phyloP scores from a whole-genome alignment of 441 rosid genomes.

The Metrosideros polymorpha region DNA sequence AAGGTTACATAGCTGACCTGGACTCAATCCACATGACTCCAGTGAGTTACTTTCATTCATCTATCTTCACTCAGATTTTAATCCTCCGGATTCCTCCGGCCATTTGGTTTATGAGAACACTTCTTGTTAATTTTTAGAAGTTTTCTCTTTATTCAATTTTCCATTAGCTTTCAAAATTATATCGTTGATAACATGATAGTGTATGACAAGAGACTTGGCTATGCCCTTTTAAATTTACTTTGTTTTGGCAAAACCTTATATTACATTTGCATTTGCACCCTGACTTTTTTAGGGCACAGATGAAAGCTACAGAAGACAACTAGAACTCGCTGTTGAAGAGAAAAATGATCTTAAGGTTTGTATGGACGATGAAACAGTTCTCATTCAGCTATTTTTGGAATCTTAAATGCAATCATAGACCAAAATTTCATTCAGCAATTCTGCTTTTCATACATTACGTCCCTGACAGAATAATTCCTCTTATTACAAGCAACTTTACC shows the following conservation, averaged over 20 bases:
- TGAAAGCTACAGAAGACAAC: slow-evolving; percentile 24
- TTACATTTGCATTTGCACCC: not conserved
- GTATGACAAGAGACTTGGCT: not conserved
- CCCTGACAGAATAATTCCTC: not conserved
- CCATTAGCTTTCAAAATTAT: not conserved
- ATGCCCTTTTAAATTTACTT: not conserved
- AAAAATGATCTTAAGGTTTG: slow-evolving; percentile 63
- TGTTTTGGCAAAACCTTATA: not conserved
- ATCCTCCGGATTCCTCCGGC: not conserved
- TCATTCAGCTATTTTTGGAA: not conserved
- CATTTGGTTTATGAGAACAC: not conserved
- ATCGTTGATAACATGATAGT: not conserved
- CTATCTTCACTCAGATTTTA: not conserved
- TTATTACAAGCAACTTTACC: not conserved
- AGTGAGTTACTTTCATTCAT: slow-evolving; percentile 31
- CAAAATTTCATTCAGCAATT: not conserved
- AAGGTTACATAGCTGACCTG: slow-evolving; percentile 75
- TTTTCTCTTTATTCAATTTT: not conserved
- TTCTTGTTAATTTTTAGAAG: not conserved
- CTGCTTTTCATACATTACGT: not conserved
- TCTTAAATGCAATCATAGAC: not conserved
- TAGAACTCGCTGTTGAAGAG: slow-evolving; percentile 42
- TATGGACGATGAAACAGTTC: not conserved
- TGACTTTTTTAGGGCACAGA: slow-evolving; percentile 25
- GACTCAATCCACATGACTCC: slow-evolving; percentile 65